Conservation (phyloP, 495 filamentous ascomycete genomes). For the Penicillium malachiteum region DNA sequence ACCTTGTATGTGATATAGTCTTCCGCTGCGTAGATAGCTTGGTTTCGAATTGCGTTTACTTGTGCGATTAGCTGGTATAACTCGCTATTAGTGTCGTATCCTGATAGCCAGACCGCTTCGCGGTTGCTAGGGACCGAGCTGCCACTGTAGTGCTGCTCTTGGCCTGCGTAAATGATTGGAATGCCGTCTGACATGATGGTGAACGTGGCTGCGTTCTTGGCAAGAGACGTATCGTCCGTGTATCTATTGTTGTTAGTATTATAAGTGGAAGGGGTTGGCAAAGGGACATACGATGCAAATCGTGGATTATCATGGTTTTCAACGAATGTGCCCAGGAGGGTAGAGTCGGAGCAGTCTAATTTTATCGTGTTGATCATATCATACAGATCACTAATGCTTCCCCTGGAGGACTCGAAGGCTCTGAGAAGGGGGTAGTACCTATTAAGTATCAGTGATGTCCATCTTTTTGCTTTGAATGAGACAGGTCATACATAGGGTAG, state of each 20-base stretch:
- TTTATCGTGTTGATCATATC: slow-evolving; percentile 58
- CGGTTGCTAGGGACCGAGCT: slow-evolving; percentile 65
- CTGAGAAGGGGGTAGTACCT: slow-evolving; percentile 57
- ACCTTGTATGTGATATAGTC: slow-evolving; percentile 51
- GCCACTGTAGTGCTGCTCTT: slow-evolving; percentile 73
- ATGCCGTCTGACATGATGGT: slow-evolving; percentile 69
- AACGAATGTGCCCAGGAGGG: slow-evolving; percentile 68
- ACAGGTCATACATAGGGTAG: slow-evolving; percentile 48
- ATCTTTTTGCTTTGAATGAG: background rate
- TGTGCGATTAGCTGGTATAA: slow-evolving; percentile 62
- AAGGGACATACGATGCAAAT: slow-evolving; percentile 52
- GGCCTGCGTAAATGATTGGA: slow-evolving; percentile 66
- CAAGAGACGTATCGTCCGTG: slow-evolving; percentile 49
- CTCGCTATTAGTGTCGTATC: slow-evolving; percentile 58
- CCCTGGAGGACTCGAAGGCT: slow-evolving; percentile 60
- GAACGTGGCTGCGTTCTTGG: slow-evolving; percentile 69
- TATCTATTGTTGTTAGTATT: slow-evolving; percentile 31
- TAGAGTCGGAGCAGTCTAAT: slow-evolving; percentile 55
- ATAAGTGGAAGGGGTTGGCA: background rate
- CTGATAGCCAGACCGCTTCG: slow-evolving; percentile 72
- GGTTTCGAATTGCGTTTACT: slow-evolving; percentile 60
- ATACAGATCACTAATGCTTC: slow-evolving; percentile 58
- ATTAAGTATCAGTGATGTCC: background rate
- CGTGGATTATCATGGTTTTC: slow-evolving; percentile 80
- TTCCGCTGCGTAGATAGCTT: slow-evolving; percentile 46